Percentiles rank a stretch among this genome's conserved stretches.
Evolutionary conservation across 306 rosid species (phyloP).

Genomic region (Castanea crenata): DNA sequence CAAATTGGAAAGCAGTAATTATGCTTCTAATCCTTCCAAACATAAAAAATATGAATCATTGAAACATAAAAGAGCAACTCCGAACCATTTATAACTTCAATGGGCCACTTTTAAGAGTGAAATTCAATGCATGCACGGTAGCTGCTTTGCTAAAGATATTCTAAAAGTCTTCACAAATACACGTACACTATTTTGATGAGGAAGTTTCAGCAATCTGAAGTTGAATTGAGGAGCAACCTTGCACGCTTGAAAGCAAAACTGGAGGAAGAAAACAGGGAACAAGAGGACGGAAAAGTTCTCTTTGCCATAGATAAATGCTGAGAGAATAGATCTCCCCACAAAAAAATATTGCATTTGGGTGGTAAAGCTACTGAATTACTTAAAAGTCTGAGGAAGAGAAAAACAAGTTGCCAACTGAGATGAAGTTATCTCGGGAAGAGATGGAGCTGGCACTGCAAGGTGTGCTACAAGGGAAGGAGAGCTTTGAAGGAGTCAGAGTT

Average conservation of each 20-base stretch:
- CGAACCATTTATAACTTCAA: no score
- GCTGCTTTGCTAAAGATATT: no score
- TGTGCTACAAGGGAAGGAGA: conserved; percentile 34
- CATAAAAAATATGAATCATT: no score
- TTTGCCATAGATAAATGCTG: conserved; percentile 64
- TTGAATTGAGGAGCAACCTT: conserved; percentile 42
- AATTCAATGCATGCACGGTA: no score
- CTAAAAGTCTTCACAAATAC: no score
- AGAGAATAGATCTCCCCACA: conserved; percentile 42
- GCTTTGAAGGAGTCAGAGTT: conserved; percentile 47
- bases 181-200: background rate
- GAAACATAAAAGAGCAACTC: no score
- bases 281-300: conserved; percentile 75
- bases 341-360: conserved; percentile 54
- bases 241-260: conserved; percentile 55
- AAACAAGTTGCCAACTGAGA: conserved; percentile 45
- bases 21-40: no score
- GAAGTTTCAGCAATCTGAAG: conserved; percentile 57
- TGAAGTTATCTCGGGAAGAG: conserved; percentile 32
- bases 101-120: no score
- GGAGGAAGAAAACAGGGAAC: conserved; percentile 73
- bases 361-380: conserved; percentile 50
- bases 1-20: no score
- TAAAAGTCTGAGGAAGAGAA: conserved; percentile 50
- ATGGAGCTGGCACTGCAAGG: conserved; percentile 32